Evolutionary conservation across 345 rosid species (phyloP).

Genomic region (Brassica incana): DNA sequence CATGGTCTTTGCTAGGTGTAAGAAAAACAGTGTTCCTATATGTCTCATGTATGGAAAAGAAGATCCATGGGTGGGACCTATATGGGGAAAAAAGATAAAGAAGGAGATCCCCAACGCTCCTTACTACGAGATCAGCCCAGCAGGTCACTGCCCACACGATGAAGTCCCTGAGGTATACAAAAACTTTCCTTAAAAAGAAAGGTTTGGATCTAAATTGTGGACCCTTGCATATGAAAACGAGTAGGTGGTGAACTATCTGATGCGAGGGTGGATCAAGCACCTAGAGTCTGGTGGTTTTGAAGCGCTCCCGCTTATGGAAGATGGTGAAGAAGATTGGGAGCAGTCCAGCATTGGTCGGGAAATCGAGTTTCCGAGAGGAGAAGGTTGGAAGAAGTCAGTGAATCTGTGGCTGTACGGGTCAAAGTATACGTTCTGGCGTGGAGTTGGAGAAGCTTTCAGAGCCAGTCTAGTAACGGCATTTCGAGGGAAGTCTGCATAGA

Average conservation of each 20-base stretch:
- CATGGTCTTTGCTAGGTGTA: conserved; percentile 53
- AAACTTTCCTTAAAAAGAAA: not conserved
- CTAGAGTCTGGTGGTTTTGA: conserved; percentile 63
- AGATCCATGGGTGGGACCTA: conserved; percentile 97
- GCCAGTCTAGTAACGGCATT: conserved; percentile 14
- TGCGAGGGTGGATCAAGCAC: conserved; percentile 83
- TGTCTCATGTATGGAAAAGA: conserved; percentile 93
- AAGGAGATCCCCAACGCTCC: conserved; percentile 71
- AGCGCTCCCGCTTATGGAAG: conserved; percentile 60
- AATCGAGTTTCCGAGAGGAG: conserved; percentile 69
- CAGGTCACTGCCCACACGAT: conserved; percentile 99
- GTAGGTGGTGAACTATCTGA: conserved; percentile 81
- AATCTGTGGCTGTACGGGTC: conserved; percentile 53
- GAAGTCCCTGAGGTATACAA: conserved; percentile 93
- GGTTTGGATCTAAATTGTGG: not conserved
- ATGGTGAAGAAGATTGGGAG: conserved; percentile 38
- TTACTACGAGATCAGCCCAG: conserved; percentile 93
- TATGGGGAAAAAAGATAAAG: conserved; percentile 84
- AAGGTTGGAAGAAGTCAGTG: conserved; percentile 57
- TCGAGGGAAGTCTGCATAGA: conserved; percentile 25
- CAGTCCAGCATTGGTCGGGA: conserved; percentile 43
- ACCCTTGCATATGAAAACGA: not conserved
- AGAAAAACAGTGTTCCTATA: conserved; percentile 52
- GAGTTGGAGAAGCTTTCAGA: conserved; percentile 41
- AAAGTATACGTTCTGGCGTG: conserved; percentile 52